phyloP scores from a whole-genome alignment of 805 yeast species.

The Wickerhamiella qilinensis region DNA sequence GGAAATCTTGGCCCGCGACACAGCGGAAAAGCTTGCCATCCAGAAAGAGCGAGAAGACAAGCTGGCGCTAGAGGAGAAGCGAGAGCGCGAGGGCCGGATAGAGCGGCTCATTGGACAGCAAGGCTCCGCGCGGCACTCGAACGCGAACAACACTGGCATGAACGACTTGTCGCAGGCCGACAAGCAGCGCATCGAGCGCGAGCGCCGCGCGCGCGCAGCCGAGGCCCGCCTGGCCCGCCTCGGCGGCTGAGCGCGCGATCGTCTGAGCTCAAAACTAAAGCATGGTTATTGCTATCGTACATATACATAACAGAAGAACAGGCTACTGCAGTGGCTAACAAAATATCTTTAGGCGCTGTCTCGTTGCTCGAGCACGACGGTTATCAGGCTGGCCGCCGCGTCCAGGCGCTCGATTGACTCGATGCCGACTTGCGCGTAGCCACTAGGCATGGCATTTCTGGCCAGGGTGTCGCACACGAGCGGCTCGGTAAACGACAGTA shows the following conservation, averaged over 20 bases:
- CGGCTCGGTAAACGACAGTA: slow-evolving; percentile 42
- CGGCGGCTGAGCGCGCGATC: neutral
- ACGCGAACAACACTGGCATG: slow-evolving; percentile 11
- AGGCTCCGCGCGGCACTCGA: slow-evolving; percentile 14
- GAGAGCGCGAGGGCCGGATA: slow-evolving; percentile 12
- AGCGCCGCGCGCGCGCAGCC: slow-evolving; percentile 90
- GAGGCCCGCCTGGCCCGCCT: slow-evolving; percentile 54
- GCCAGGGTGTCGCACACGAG: slow-evolving; percentile 63
- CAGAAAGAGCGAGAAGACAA: slow-evolving; percentile 11
- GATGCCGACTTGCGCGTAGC: neutral
- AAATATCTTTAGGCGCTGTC: neutral
- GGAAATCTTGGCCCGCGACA: slow-evolving; percentile 19
- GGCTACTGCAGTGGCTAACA: neutral
- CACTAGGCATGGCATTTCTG: slow-evolving; percentile 1
- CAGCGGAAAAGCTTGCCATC: slow-evolving; percentile 12
- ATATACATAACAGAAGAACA: neutral
- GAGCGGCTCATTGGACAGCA: slow-evolving; percentile 15
- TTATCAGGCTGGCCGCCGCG: too few species aligned
- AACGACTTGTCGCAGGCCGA: slow-evolving; percentile 59
- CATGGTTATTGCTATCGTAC: neutral
- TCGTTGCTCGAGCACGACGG: too few species aligned
- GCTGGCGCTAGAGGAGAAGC: slow-evolving; percentile 9
- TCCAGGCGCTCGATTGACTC: too few species aligned
- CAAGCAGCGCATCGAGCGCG: slow-evolving; percentile 67
- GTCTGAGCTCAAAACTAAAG: too few species aligned